Evolutionary conservation across 768 basidiomycete species (phyloP), one percentile per base, ranked within the genome.

Genomic region (Epithele typhae): DNA sequence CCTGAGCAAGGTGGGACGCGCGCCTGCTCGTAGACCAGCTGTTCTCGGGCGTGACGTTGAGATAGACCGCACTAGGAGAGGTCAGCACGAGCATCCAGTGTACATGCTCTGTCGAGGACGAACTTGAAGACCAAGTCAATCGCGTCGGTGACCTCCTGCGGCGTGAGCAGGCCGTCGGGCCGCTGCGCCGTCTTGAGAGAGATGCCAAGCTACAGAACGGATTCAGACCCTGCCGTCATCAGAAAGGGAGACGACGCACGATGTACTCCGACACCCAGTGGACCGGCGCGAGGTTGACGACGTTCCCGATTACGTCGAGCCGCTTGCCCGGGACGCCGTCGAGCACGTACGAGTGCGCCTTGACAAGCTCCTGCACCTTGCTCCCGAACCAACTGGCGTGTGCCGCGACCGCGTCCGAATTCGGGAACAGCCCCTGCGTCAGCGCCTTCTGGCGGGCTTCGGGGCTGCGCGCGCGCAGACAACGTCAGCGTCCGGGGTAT

Each of bases 221-320:
- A 30, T 7, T 30, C 27, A 30, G 27, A 30, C 14, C 27, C 27
- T 14, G 10, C 14, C 21, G n/a, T 23, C 37, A 22, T 9, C 30
- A 17, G 17, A 3, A 15, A 7, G 23, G 12, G 37, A 36, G 27
- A 18, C 30, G 5, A 57, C 67, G 21, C 38, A 72, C 72, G 18
- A 73, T 46, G 45, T 63, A 55, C 44, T 69, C 65, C 2, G 70
- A 67, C 22, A 67, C 66, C 63, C 73, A 72, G 44, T 73, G 67
- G 1, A 69, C 65, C 3, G 65, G 60, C 17, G 67, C 63, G 9
- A 71, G 59, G 42, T 77, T 76, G 58, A 75, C 64, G 10, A 79
- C 75, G 47, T 76, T 72, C 32, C 67, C 64, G 15, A 76, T 71
- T 46, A 79, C 66, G 52, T 81, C 74, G 45, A 79, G 56, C 27